Conservation (phyloP, 2,329 filamentous ascomycete species). For the Setomelanomma holmii region DNA sequence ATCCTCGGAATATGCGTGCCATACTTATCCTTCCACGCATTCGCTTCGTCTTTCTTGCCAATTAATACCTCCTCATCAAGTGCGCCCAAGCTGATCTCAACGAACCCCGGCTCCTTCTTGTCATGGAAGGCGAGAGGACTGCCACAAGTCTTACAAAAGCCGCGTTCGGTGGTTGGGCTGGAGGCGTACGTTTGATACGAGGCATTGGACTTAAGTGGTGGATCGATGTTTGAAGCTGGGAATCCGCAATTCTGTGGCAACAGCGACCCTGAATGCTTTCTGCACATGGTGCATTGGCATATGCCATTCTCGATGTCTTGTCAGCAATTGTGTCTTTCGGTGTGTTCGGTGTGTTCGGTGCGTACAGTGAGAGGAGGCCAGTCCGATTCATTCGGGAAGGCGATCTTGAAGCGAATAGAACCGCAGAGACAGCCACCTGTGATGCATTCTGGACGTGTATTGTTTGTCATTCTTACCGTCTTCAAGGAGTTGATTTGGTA, state of each 20-base stretch:
- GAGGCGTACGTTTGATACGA: slow-evolving; percentile 31
- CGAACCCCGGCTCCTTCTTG: slow-evolving; percentile 8
- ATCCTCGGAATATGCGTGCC: slow-evolving; percentile 27
- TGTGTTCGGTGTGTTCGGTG: neutral
- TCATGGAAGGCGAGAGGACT: slow-evolving; percentile 27
- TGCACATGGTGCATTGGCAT: slow-evolving; percentile 40
- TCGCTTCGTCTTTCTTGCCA: slow-evolving; percentile 25
- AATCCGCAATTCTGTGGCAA: slow-evolving; percentile 29
- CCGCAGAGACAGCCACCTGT: slow-evolving; percentile 35
- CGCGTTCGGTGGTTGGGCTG: slow-evolving; percentile 16
- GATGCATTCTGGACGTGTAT: slow-evolving; percentile 19
- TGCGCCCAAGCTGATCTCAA: slow-evolving; percentile 32
- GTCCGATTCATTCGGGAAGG: slow-evolving; percentile 22
- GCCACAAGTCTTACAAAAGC: slow-evolving; percentile 34
- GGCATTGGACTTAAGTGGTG: slow-evolving; percentile 17
- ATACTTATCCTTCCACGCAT: slow-evolving; percentile 30
- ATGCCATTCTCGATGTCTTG: slow-evolving; percentile 26
- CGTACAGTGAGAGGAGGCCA: slow-evolving; percentile 30
- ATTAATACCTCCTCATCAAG: slow-evolving; percentile 36
- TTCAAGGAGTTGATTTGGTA: neutral
- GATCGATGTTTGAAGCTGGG: slow-evolving; percentile 19
- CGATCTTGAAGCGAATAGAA: slow-evolving; percentile 30
- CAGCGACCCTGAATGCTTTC: slow-evolving; percentile 32
- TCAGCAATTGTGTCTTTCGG: neutral
- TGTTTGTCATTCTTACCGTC: neutral